A percentile compares a stretch with the other conserved stretches of the same genome.
phyloP scores from a whole-genome alignment of 2,329 filamentous ascomycete genomes.

The Microdochium trichocladiopsis region DNA sequence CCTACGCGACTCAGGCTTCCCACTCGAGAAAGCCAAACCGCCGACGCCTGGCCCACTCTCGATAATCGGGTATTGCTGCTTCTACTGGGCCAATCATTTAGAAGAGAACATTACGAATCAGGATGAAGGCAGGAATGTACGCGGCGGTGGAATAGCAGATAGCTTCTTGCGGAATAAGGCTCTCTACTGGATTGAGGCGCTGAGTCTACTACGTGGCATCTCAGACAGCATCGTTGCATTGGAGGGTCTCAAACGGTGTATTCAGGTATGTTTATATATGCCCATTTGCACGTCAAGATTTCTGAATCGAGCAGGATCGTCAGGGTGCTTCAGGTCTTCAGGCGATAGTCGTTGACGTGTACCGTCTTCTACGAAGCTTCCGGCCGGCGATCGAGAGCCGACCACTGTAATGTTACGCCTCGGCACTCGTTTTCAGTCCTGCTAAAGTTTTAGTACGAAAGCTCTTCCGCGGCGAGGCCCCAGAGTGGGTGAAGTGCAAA shows the following conservation, averaged over 20 bases:
- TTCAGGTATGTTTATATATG: constrained; percentile 1
- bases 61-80: constrained; percentile 20
- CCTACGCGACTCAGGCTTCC: constrained; percentile 12
- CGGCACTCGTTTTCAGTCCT: constrained; percentile 9
- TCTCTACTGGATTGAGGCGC: constrained; percentile 35
- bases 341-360: constrained; percentile 2
- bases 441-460: constrained; percentile 1
- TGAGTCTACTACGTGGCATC: constrained; percentile 23
- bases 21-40: constrained; percentile 10
- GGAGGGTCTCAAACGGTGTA: constrained; percentile 8
- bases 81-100: constrained; percentile 27
- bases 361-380: constrained; percentile 1
- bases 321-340: constrained; percentile 3
- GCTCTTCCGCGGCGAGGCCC: constrained; percentile 3
- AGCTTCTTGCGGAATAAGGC: constrained; percentile 25
- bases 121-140: constrained; percentile 4
- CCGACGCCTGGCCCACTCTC: constrained; percentile 17
- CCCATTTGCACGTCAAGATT: background rate
- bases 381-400: constrained; percentile 3
- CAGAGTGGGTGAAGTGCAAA: background rate
- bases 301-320: background rate
- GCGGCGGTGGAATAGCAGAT: constrained; percentile 15
- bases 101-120: background rate
- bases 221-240: constrained; percentile 14
- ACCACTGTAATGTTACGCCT: constrained; percentile 9